Conservation (phyloP, 176 grass and related monocot species). For the Dendrocalamus sinicus region DNA sequence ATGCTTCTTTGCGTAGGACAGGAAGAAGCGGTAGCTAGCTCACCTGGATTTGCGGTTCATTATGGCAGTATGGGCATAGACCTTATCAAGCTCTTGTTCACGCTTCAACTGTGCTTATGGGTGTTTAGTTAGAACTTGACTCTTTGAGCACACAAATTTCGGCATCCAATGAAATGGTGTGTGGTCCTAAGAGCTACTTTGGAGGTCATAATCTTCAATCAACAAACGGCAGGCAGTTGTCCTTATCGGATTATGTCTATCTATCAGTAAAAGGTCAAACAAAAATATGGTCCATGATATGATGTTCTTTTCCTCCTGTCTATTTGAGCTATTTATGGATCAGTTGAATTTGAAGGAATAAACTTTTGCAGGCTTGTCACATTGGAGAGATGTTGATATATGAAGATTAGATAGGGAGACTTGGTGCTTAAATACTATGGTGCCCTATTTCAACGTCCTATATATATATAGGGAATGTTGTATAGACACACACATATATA, state of each 20-base stretch:
- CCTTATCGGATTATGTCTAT: constrained; percentile 29
- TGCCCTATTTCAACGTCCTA: too few relatives aligned
- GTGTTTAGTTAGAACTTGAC: neutral
- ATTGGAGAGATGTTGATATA: neutral
- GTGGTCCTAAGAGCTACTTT: constrained; percentile 48
- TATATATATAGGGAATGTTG: too few relatives aligned
- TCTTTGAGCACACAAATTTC: neutral
- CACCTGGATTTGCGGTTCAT: neutral
- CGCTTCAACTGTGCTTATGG: neutral
- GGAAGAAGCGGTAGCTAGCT: neutral
- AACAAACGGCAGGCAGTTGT: constrained; percentile 27
- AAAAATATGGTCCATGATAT: constrained; percentile 13
- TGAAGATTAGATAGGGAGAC: neutral
- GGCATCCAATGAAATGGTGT: constrained; percentile 32
- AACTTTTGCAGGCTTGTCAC: neutral
- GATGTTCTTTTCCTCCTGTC: constrained; percentile 2
- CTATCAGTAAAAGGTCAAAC: constrained; percentile 29
- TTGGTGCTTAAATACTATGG: too few relatives aligned
- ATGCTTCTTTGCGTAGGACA: constrained; percentile 9
- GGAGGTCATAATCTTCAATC: constrained; percentile 38
- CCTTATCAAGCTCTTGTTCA: constrained; percentile 1
- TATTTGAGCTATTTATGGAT: neutral
- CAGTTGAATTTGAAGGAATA: neutral
- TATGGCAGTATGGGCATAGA: neutral
- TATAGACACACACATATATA: neutral